Evolutionary conservation across 2,329 filamentous ascomycete genomes (phyloP).

Genomic region (Scedosporium apiospermum): DNA sequence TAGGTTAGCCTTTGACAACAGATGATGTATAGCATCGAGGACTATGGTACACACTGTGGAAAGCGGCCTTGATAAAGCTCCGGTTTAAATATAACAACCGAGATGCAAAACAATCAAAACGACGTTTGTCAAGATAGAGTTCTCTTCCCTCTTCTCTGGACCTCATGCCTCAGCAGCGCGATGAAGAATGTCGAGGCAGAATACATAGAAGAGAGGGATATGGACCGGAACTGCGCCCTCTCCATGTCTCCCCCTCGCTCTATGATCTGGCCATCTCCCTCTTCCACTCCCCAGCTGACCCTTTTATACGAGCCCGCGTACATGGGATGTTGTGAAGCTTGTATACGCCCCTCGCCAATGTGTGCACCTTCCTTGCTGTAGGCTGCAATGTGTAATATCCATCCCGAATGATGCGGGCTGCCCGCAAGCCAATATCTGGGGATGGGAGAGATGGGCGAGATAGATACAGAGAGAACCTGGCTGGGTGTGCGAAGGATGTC

Average conservation of each 20-base stretch:
- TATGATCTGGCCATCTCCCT: neutral
- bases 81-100: neutral
- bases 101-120: neutral
- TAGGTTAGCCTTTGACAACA: neutral
- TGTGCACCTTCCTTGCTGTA: neutral
- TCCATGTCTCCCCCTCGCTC: neutral
- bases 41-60: neutral
- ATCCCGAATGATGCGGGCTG: neutral
- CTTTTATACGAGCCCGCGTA: neutral
- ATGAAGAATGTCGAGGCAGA: no score
- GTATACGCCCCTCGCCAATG: neutral
- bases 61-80: neutral
- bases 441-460: neutral
- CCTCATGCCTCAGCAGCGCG: neutral
- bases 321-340: neutral
- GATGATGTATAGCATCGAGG: neutral
- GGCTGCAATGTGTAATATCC: neutral
- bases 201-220: no score
- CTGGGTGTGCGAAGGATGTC: neutral
- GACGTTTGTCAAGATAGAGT: neutral
- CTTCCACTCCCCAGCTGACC: neutral
- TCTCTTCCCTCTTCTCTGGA: neutral
- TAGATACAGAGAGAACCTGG: no score
- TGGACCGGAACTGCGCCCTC: neutral
- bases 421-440: neutral